phyloP scores from a whole-genome alignment of 352 stramenopile genomes.

The Phytopythium chamaehyphon region DNA sequence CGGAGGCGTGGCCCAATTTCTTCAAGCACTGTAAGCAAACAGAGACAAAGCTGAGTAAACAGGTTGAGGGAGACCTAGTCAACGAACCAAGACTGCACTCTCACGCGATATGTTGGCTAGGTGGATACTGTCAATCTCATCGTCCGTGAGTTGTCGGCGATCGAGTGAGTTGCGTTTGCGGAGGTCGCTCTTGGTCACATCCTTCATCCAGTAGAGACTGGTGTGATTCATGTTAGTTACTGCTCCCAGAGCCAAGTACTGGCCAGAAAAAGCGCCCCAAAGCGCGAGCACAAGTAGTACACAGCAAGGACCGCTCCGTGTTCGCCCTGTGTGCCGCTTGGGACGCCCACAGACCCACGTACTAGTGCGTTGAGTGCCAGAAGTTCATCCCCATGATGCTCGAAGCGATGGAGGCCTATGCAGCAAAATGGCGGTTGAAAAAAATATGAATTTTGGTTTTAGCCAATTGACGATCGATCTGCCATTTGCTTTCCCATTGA shows the following conservation, averaged over 20 bases:
- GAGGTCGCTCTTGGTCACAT: conserved; percentile 70
- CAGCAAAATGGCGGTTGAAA: no score
- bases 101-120: conserved; percentile 82
- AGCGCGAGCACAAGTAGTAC: background rate
- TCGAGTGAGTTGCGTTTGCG: conserved; percentile 77
- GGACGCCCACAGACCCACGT: conserved; percentile 10
- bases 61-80: no score
- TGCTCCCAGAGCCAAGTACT: no score
- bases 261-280: no score
- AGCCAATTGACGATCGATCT: no score
- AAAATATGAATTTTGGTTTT: no score
- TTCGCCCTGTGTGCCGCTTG: no score
- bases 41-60: no score
- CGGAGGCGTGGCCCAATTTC: conserved; percentile 76
- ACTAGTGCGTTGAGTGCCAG: conserved; percentile 91
- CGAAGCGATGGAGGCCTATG: no score
- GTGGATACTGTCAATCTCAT: conserved; percentile 88
- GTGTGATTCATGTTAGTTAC: no score
- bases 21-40: conserved; percentile 55
- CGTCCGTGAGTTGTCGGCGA: conserved; percentile 64
- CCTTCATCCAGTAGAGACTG: conserved; percentile 89
- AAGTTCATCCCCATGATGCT: conserved; percentile 84
- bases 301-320: no score
- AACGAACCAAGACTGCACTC: conserved; percentile 5
- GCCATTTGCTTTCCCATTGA: no score